Percentiles rank a stretch among this genome's conserved stretches.
phyloP scores from a whole-genome alignment of 2,329 filamentous ascomycete genomes.

The Aspergillus calidoustus region DNA sequence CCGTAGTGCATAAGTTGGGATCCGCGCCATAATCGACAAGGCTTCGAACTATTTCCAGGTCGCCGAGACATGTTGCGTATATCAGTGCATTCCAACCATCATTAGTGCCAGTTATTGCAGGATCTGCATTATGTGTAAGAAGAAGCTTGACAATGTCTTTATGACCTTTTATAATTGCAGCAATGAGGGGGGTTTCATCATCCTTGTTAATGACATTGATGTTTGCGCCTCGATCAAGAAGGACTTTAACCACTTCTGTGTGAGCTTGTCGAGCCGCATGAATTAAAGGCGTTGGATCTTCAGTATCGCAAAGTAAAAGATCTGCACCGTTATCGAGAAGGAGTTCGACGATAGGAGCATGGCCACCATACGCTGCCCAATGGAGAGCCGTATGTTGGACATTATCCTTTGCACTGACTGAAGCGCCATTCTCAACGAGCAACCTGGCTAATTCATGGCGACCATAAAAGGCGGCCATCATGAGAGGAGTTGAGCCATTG shows the following conservation, averaged over 20 bases:
- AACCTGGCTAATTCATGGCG: not conserved
- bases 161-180: not conserved
- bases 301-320: not conserved
- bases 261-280: too few relatives aligned
- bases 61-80: not conserved
- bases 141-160: not conserved
- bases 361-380: not conserved
- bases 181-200: not conserved
- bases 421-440: not conserved
- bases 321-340: not conserved
- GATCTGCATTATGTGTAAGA: not conserved
- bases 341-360: not conserved
- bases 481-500: not conserved
- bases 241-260: not conserved
- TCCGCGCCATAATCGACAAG: not conserved
- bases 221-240: slow-evolving; percentile 1
- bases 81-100: too few relatives aligned
- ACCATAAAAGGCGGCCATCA: not conserved
- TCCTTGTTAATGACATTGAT: not conserved
- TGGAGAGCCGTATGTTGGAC: not conserved
- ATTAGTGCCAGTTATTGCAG: too few relatives aligned
- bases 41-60: not conserved
- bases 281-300: too few relatives aligned
- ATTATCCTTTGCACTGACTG: too few relatives aligned
- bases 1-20: not conserved